Conservation (phyloP, 805 yeast genomes). For the Lipomyces kockii region DNA sequence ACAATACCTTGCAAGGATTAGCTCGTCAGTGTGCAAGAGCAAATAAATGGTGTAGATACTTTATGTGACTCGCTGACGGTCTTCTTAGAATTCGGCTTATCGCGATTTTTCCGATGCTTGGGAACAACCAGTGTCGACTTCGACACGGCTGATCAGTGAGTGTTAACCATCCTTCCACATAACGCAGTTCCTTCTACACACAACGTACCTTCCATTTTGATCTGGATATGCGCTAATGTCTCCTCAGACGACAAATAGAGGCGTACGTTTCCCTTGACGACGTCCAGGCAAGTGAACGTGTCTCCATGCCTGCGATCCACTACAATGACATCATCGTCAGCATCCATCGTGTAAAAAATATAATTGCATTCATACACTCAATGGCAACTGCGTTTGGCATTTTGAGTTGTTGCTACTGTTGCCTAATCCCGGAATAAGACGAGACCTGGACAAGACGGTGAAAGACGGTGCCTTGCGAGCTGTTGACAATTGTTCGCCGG, state of each 20-base stretch:
- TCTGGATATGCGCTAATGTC: slow-evolving; percentile 40
- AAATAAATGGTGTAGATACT: slow-evolving; percentile 8
- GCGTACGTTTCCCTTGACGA: slow-evolving; percentile 39
- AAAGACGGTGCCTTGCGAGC: too few species aligned
- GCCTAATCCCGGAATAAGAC: neutral
- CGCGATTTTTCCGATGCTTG: slow-evolving; percentile 16
- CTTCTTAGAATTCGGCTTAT: slow-evolving; percentile 17
- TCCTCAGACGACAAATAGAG: slow-evolving; percentile 39
- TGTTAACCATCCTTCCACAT: neutral
- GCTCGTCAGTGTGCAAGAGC: neutral
- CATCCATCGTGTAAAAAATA: neutral
- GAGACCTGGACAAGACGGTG: too few species aligned
- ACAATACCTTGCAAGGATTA: slow-evolving; percentile 37
- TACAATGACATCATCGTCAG: slow-evolving; percentile 4
- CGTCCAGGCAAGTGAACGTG: slow-evolving; percentile 40
- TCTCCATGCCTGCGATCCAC: slow-evolving; percentile 29
- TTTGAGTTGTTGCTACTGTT: neutral
- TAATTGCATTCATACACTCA: slow-evolving; percentile 15
- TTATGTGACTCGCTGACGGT: slow-evolving; percentile 38
- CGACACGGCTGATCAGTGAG: slow-evolving; percentile 34
- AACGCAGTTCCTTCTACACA: neutral
- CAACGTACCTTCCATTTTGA: slow-evolving; percentile 43
- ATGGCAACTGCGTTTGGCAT: slow-evolving; percentile 27
- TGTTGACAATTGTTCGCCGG: too few species aligned
- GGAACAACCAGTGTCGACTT: slow-evolving; percentile 38